A percentile compares a stretch with the other conserved stretches of the same genome.
phyloP scores from a whole-genome alignment of 139 green algal genomes.

The Chlamydomonas sp. region DNA sequence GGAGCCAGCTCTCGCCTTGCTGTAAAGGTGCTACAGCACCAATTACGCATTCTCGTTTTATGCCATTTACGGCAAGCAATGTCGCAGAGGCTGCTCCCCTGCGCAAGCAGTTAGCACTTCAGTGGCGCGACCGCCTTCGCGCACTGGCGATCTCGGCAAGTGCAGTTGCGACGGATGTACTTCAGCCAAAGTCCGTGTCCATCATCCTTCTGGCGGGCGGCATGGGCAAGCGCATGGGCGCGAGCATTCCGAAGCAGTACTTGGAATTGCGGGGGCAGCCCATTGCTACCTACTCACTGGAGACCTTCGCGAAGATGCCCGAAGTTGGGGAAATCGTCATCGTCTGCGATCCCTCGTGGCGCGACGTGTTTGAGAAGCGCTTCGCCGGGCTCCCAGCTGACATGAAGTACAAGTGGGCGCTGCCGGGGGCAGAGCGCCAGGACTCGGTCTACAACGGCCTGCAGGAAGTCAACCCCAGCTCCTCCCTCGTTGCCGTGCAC shows the following conservation, averaged over 20 bases:
- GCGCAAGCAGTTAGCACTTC: neutral
- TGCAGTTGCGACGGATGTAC: neutral
- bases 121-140: neutral
- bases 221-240: slow-evolving; percentile 96
- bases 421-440: slow-evolving; percentile 93
- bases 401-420: slow-evolving; percentile 81
- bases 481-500: slow-evolving; percentile 92
- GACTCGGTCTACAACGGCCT: slow-evolving; percentile 95
- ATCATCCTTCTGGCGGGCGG: slow-evolving; percentile 93
- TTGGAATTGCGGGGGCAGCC: slow-evolving; percentile 86
- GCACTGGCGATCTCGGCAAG: neutral
- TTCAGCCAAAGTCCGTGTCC: slow-evolving; percentile 68
- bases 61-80: too few relatives aligned
- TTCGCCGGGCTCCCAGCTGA: slow-evolving; percentile 35
- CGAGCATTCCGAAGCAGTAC: slow-evolving; percentile 98
- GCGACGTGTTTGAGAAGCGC: slow-evolving; percentile 64
- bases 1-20: too few relatives aligned
- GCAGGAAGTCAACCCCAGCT: slow-evolving; percentile 39
- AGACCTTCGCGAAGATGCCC: slow-evolving; percentile 87
- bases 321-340: slow-evolving; percentile 94
- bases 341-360: slow-evolving; percentile 91
- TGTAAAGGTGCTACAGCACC: too few relatives aligned
- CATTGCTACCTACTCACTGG: slow-evolving; percentile 88
- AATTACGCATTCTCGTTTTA: too few relatives aligned
- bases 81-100: neutral